phyloP scores from a whole-genome alignment of 2,329 filamentous ascomycete genomes.

The Teratosphaeriaceae sp. region DNA sequence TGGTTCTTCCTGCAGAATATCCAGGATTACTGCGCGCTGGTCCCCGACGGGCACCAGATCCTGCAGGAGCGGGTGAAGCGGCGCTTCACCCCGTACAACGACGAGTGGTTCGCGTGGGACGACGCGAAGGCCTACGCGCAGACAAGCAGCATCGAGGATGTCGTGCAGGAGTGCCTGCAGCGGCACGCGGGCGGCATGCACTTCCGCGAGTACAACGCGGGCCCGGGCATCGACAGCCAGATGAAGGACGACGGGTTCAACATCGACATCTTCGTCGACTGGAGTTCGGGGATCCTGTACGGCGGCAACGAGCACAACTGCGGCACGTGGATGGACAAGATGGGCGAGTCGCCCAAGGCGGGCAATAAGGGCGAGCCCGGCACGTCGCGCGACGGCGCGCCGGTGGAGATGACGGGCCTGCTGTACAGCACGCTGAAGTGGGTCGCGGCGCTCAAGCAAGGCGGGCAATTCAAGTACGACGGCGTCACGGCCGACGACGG shows the following conservation, averaged over 20 bases:
- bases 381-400: constrained; percentile 92
- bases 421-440: constrained; percentile 84
- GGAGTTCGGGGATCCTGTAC: constrained; percentile 84
- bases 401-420: constrained; percentile 90
- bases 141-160: constrained; percentile 74
- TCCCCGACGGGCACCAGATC: constrained; percentile 66
- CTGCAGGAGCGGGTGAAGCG: constrained; percentile 72
- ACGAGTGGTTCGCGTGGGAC: constrained; percentile 81
- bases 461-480: constrained; percentile 65
- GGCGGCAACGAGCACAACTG: constrained; percentile 94
- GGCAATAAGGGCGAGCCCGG: constrained; percentile 89
- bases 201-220: constrained; percentile 92
- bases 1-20: constrained; percentile 98
- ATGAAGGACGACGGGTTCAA: constrained; percentile 93
- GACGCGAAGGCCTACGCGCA: constrained; percentile 81
- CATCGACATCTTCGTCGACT: constrained; percentile 84
- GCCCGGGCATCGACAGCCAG: constrained; percentile 78
- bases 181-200: constrained; percentile 85
- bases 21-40: constrained; percentile 82
- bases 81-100: constrained; percentile 89
- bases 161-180: constrained; percentile 90
- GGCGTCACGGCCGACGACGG: constrained; percentile 53
- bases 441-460: constrained; percentile 60
- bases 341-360: constrained; percentile 93
- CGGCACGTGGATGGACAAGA: constrained; percentile 99